Evolutionary conservation across 352 stramenopile genomes (phyloP), one percentile per base, ranked within the genome.

Genomic region (Blastocystis sp.): DNA sequence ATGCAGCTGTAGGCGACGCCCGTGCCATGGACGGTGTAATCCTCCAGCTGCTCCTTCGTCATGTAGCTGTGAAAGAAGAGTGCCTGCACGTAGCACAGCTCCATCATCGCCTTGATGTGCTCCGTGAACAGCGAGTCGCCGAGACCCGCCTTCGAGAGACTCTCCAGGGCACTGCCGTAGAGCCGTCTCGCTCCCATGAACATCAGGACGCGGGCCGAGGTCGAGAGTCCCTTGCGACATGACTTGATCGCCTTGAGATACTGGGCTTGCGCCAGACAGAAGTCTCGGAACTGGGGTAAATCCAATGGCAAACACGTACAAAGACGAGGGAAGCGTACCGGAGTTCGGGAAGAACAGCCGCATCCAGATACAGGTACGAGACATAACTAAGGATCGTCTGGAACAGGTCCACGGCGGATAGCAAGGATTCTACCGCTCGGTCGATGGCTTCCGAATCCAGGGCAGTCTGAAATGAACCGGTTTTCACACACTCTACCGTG

Each of bases 1-100:
- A 81, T 38, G 42, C 69, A 81, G 53, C 14, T 63, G 53, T 64
- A 81, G 4, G 69, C 69, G 0, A 44, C 44, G 36, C 69, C 69
- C 36, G 69, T 64, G 1, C 69, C 69, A 42, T 81, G 69, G 2
- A 65, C 24, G 29, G 32, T 18, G 29, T 36, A 34, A 42, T 81
- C 42, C 24, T 61, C 69, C 69, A 81, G 46, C 53, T 81, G 2
- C 32, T 81, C 69, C n/a, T 40, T 1, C 27, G 69, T 51, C 69
- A 81, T 81, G 53, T 81, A 81, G 53, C 69, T 32, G 21, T 81
- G 16, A 44, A 63, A 81, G 36, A 63, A 81, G 4, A 81, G 46
- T 8, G 69, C 69, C 46, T 32, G 18, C 29, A n/a, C 27, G 53
- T 65, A 81, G 53, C 18, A 38, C 27, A 81, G 46, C 18, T 81